Conservation (phyloP, 176 grass and related monocot species). For the Eragrostis curvula region DNA sequence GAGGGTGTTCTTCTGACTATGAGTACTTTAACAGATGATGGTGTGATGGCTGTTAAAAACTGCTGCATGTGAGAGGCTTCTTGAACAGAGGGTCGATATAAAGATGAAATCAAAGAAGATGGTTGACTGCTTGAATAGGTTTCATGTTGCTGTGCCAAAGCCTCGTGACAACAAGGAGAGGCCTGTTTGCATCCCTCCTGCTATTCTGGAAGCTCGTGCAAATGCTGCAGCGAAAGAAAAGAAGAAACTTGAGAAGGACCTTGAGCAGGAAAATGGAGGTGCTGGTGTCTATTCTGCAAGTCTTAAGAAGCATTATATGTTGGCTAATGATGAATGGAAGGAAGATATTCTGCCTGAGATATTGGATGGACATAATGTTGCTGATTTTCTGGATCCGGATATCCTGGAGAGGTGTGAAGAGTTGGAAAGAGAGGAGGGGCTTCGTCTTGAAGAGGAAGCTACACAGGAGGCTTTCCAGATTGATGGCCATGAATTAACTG, state of each 20-base stretch:
- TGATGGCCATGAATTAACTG: slow-evolving; percentile 63
- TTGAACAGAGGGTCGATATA: slow-evolving; percentile 63
- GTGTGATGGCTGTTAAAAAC: slow-evolving; percentile 72
- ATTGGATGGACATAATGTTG: slow-evolving; percentile 81
- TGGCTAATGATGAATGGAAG: slow-evolving; percentile 81
- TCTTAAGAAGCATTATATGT: slow-evolving; percentile 72
- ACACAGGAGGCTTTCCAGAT: slow-evolving; percentile 63
- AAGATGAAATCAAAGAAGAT: slow-evolving; percentile 78
- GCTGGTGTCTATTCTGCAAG: slow-evolving; percentile 89
- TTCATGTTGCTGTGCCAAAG: slow-evolving; percentile 87
- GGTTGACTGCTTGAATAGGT: slow-evolving; percentile 63
- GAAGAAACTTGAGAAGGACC: slow-evolving; percentile 69
- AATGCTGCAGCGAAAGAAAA: slow-evolving; percentile 60
- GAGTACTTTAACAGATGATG: slow-evolving; percentile 84
- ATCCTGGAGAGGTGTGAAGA: slow-evolving; percentile 71
- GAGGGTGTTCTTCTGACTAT: slow-evolving; percentile 77
- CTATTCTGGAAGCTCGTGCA: slow-evolving; percentile 51
- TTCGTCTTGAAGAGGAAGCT: slow-evolving; percentile 62
- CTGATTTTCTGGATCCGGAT: slow-evolving; percentile 84
- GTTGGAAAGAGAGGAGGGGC: slow-evolving; percentile 77
- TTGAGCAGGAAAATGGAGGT: slow-evolving; percentile 81
- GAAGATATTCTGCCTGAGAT: slow-evolving; percentile 63
- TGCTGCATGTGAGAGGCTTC: slow-evolving; percentile 68
- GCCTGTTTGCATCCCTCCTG: slow-evolving; percentile 49
- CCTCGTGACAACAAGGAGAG: slow-evolving; percentile 78